phyloP scores from a whole-genome alignment of 1,139 yeast genomes.

The Saccharomycopsis hybrid region DNA sequence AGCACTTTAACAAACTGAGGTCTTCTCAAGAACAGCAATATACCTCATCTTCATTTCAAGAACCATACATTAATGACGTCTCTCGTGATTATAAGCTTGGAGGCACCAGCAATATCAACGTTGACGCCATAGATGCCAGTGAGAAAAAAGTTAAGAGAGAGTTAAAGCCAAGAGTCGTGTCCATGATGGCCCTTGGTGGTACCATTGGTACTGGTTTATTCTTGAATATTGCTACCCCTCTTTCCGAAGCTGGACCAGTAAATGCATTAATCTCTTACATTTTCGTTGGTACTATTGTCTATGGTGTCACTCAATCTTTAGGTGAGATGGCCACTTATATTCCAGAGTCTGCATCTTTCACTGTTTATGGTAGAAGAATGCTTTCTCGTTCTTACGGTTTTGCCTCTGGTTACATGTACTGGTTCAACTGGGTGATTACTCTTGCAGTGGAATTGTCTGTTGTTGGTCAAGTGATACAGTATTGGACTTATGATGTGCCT shows the following conservation, averaged over 20 bases:
- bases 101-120: not conserved
- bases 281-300: constrained; percentile 62
- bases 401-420: constrained; percentile 77
- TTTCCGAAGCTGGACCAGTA: constrained; percentile 62
- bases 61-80: not conserved
- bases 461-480: constrained; percentile 68
- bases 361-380: constrained; percentile 53
- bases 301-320: constrained; percentile 57
- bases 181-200: constrained; percentile 65
- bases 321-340: constrained; percentile 75
- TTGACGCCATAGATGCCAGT: no score
- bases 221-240: constrained; percentile 49
- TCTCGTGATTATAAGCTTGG: constrained; percentile 7
- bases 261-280: constrained; percentile 58
- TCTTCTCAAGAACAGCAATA: no score
- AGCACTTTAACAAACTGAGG: no score
- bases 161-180: constrained; percentile 52
- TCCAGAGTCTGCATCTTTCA: constrained; percentile 63
- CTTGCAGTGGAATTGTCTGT: constrained; percentile 81
- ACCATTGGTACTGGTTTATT: constrained; percentile 65
- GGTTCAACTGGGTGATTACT: constrained; percentile 85
- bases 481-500: constrained; percentile 74
- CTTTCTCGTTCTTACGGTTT: constrained; percentile 57
- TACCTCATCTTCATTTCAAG: no score
- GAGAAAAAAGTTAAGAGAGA: constrained; percentile 37